A percentile compares a stretch with the other conserved stretches of the same genome.
Conservation (phyloP, 345 rosid species). For the Carallia brachiata region DNA sequence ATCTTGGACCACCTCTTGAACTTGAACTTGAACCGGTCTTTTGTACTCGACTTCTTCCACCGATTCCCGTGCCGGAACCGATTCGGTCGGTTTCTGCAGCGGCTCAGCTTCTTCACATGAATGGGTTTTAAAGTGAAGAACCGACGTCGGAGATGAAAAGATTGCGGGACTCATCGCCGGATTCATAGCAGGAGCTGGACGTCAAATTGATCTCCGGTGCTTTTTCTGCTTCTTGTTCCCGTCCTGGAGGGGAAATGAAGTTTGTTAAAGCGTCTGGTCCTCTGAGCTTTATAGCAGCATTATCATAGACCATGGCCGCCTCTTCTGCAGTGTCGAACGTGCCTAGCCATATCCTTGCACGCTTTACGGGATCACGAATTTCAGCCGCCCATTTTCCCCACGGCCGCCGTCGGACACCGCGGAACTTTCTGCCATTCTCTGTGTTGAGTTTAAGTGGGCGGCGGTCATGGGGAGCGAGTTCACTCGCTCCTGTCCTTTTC, state of each 20-base stretch:
- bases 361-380: slow-evolving; percentile 91
- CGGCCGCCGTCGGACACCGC: slow-evolving; percentile 90
- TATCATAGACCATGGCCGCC: slow-evolving; percentile 91
- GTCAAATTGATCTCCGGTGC: slow-evolving; percentile 18
- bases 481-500: slow-evolving; percentile 22
- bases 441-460: slow-evolving; percentile 2
- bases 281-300: slow-evolving; percentile 83
- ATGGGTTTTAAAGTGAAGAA: slow-evolving; percentile 51
- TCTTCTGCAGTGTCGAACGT: slow-evolving; percentile 91
- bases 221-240: background rate
- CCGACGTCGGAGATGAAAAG: slow-evolving; percentile 77
- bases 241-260: slow-evolving; percentile 48
- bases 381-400: slow-evolving; percentile 99
- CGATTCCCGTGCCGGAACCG: background rate
- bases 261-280: slow-evolving; percentile 88
- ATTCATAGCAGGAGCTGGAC: slow-evolving; percentile 52
- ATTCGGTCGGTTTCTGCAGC: background rate
- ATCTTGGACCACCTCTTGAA: slow-evolving; percentile 20
- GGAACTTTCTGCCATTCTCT: slow-evolving; percentile 49
- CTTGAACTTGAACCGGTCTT: background rate
- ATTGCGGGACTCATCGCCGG: slow-evolving; percentile 51
- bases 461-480: background rate
- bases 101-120: slow-evolving; percentile 35
- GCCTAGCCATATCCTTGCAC: slow-evolving; percentile 84
- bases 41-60: background rate